Evolutionary conservation across 176 grass and related monocot species (phyloP).

Genomic region (Saccharum spontaneum): DNA sequence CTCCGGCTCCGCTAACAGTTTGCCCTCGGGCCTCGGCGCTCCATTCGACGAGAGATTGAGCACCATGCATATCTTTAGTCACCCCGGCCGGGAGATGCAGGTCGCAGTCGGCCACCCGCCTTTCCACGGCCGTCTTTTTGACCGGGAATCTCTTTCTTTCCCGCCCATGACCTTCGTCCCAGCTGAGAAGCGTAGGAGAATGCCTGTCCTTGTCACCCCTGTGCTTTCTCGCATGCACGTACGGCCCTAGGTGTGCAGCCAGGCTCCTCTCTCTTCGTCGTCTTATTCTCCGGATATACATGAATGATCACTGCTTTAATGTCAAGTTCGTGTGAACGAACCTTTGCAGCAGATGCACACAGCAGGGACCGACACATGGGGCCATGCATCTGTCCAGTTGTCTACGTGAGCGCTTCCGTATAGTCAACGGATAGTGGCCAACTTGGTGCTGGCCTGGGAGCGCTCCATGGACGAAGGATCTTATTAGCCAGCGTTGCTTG

Average conservation of each 20-base stretch:
- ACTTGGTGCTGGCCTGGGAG: not conserved
- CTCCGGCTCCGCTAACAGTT: not conserved
- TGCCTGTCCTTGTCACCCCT: too few species aligned
- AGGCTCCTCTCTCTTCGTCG: too few species aligned
- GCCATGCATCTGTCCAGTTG: not conserved
- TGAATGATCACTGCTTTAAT: not conserved
- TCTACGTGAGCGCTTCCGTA: not conserved
- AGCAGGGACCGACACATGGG: not conserved
- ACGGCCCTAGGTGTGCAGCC: too few species aligned
- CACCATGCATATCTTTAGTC: not conserved
- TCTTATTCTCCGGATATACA: too few species aligned
- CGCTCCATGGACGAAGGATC: constrained; percentile 29
- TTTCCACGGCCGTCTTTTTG: constrained; percentile 57
- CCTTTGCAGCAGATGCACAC: not conserved
- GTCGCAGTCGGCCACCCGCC: constrained; percentile 21
- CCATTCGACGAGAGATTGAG: constrained; percentile 4
- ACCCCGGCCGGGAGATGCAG: constrained; percentile 10
- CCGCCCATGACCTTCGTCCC: constrained; percentile 12
- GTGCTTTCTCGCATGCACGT: too few species aligned
- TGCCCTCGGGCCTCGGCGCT: not conserved
- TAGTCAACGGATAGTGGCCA: constrained; percentile 5
- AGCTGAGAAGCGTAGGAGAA: too few species aligned
- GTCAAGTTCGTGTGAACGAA: not conserved
- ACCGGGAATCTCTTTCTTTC: constrained; percentile 53
- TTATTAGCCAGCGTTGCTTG: constrained; percentile 34